A percentile compares a stretch with the other conserved stretches of the same genome.
Evolutionary conservation across 78 protist species (phyloP).

Genomic region (Dictyostelium intermedium): DNA sequence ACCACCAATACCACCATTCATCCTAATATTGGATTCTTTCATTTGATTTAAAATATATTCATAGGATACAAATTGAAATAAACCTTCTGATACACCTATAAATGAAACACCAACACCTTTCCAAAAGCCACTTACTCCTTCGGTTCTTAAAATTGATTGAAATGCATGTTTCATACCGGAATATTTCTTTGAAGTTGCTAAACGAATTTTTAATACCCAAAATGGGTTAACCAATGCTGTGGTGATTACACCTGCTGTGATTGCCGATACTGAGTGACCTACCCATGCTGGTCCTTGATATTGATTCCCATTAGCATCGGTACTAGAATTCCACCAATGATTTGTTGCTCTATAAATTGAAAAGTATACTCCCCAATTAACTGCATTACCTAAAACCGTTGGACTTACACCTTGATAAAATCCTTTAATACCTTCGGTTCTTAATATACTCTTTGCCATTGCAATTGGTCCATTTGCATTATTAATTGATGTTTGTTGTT

Average conservation of each 20-base stretch:
- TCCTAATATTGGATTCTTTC: neutral
- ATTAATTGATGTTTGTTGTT: too few species aligned
- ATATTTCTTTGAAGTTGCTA: slow-evolving; percentile 51
- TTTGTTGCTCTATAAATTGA: slow-evolving; percentile 45
- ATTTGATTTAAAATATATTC: slow-evolving; percentile 41
- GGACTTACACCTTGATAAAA: slow-evolving; percentile 68
- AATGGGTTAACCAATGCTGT: slow-evolving; percentile 75
- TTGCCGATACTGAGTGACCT: slow-evolving; percentile 7
- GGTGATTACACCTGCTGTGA: slow-evolving; percentile 8
- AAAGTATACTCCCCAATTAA: slow-evolving; percentile 76
- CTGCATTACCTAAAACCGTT: slow-evolving; percentile 55
- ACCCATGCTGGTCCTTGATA: slow-evolving; percentile 23
- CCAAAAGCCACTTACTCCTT: slow-evolving; percentile 66
- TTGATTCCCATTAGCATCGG: neutral
- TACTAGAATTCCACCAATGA: slow-evolving; percentile 27
- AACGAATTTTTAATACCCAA: slow-evolving; percentile 69
- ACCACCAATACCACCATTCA: neutral
- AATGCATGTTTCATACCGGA: slow-evolving; percentile 22
- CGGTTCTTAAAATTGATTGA: slow-evolving; percentile 24
- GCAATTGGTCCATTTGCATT: neutral
- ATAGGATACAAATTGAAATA: slow-evolving; percentile 72
- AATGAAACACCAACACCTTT: slow-evolving; percentile 74
- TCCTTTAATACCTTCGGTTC: slow-evolving; percentile 34
- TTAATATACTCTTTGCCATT: slow-evolving; percentile 20
- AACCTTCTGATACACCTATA: slow-evolving; percentile 74